Evolutionary conservation across 192 early-diverging fungal species (phyloP), one percentile per base, ranked within the genome.

Genomic region (Spizellomyces sp.): DNA sequence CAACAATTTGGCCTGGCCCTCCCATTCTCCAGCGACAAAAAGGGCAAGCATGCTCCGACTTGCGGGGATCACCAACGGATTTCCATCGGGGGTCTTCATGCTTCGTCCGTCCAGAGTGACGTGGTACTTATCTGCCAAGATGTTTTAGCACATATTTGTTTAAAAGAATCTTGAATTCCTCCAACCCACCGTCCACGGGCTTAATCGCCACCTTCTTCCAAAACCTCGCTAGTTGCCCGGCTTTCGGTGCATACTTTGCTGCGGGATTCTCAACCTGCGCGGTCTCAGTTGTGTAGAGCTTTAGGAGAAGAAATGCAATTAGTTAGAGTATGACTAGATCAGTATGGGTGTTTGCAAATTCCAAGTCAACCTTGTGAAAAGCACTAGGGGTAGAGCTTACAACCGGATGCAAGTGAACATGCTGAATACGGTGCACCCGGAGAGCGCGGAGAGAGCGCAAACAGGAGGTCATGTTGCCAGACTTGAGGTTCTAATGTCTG

Each of bases 11-110:
- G 86, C 88, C 78, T 95, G 94, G 64, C 89, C 82, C 76, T 99
- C 94, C 96, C 96, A 99, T 77, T 99, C 96, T 9, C 85, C 94
- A 8, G 93, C 94, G 45, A 94, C 83, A 67, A 97, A 81, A 47
- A 87, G 69, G n/a, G 93, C 96, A 44, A 99, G 69, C n/a, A 80
- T 64, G 42, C 70, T 77, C 63, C 90, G 87, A 0, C 83, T 64
- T 15, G 50, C 58, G 8, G 87, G 79, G 27, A 99, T 80, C 6
- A 70, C 76, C 48, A 98, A 65, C 42, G 79, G 84, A 50, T 84
- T 79, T 48, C 93, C 93, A 46, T 83, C 86, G 7, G 96, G 96
- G 0, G 93, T 94, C 79, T 93, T 92, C 57, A 98, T 81, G 15
- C 81, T 70, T 8, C 94, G 86, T n/a, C 84, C 81, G 76, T 98